phyloP scores from a whole-genome alignment of 192 early-diverging fungal species.

The Podila verticillata region DNA sequence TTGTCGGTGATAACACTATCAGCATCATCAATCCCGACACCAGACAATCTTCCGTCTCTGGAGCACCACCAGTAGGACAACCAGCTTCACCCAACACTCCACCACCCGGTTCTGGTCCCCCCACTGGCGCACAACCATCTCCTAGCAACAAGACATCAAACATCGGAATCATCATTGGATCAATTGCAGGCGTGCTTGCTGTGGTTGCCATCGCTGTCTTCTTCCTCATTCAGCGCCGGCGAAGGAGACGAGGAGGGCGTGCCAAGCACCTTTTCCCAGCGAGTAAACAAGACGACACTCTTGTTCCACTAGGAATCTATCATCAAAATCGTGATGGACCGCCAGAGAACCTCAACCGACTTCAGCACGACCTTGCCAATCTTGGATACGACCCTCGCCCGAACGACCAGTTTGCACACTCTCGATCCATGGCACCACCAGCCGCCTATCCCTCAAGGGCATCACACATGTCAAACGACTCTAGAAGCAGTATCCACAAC shows the following conservation, averaged over 20 bases:
- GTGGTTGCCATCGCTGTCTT: neutral
- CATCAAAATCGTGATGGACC: conserved; percentile 28
- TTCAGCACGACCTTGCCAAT: conserved; percentile 18
- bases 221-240: conserved; percentile 4
- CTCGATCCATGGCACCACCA: neutral
- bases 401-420: neutral
- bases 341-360: neutral
- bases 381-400: conserved; percentile 14
- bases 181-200: conserved; percentile 3
- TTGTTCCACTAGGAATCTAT: conserved; percentile 37
- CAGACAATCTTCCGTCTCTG: neutral
- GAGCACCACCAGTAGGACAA: neutral
- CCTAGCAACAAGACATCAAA: neutral
- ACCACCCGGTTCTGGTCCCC: neutral
- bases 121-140: neutral
- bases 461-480: neutral
- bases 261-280: conserved; percentile 26
- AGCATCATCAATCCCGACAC: neutral
- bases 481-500: neutral
- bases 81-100: neutral
- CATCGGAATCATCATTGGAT: conserved; percentile 18
- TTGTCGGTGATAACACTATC: neutral
- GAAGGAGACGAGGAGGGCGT: conserved; percentile 3
- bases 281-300: conserved; percentile 24
- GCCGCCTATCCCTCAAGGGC: neutral